Evolutionary conservation across 805 yeast species (phyloP).

Genomic region (Candida vartiovaarae): DNA sequence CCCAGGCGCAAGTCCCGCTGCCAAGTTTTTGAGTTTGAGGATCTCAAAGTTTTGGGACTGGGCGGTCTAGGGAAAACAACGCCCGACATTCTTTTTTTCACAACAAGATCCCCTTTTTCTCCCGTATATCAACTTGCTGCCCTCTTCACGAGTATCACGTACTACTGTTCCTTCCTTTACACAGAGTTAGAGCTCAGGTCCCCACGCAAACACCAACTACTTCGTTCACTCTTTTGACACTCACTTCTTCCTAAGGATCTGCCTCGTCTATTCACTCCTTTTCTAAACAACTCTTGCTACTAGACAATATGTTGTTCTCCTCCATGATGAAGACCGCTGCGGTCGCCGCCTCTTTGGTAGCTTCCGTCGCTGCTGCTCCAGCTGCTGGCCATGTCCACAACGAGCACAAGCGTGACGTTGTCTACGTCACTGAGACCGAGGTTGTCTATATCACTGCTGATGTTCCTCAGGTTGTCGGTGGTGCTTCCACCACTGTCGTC

Average conservation of each 20-base stretch:
- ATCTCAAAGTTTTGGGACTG: no score
- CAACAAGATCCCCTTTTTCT: no score
- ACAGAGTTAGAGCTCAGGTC: slow-evolving; percentile 16
- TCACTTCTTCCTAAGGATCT: neutral
- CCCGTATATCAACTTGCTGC: no score
- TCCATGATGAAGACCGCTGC: slow-evolving; percentile 30
- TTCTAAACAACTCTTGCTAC: neutral
- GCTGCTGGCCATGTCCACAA: slow-evolving; percentile 59
- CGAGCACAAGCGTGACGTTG: slow-evolving; percentile 49
- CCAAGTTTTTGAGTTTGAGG: no score
- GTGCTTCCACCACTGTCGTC: slow-evolving; percentile 21
- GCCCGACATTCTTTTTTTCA: no score
- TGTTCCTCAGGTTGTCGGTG: slow-evolving; percentile 29
- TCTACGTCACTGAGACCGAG: slow-evolving; percentile 40
- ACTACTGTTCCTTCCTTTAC: slow-evolving; percentile 28
- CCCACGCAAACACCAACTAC: neutral
- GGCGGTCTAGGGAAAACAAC: no score
- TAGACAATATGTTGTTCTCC: slow-evolving; percentile 39
- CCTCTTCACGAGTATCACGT: neutral
- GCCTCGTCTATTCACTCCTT: neutral
- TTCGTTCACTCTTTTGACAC: slow-evolving; percentile 1
- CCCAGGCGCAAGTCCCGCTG: no score
- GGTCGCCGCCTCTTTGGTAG: slow-evolving; percentile 34
- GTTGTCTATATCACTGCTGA: slow-evolving; percentile 43
- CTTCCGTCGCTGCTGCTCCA: slow-evolving; percentile 41